These are phyloP conservation scores for Inga laurina DNA, from an alignment of 306 rosid species.

Conservation along the genomic window DNA sequence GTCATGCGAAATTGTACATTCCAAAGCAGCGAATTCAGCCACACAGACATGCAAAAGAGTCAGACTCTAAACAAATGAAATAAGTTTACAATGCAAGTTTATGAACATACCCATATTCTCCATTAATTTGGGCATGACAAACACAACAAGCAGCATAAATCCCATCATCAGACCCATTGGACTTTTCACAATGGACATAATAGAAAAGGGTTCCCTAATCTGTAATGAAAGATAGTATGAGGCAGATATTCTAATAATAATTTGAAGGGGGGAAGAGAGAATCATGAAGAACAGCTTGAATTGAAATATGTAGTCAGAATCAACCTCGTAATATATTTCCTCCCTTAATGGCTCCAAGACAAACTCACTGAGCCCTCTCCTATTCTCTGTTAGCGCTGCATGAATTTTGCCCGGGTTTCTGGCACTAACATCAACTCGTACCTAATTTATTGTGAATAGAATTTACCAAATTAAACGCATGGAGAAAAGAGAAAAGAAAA, in stretches of 20 bases:
- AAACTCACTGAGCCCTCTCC: slow-evolving; percentile 77
- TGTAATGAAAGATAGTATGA: slow-evolving; percentile 43
- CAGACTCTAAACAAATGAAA: not conserved
- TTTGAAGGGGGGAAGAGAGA: slow-evolving; percentile 8
- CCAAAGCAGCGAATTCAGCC: slow-evolving; percentile 19
- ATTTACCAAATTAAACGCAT: slow-evolving; percentile 16
- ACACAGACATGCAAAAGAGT: slow-evolving; percentile 25
- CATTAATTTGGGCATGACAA: slow-evolving; percentile 93
- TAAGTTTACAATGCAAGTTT: slow-evolving; percentile 10
- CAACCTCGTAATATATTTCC: slow-evolving; percentile 90
- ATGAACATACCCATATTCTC: slow-evolving; percentile 87
- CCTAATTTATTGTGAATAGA: slow-evolving; percentile 47
- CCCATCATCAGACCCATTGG: slow-evolving; percentile 99
- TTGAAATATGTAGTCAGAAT: slow-evolving; percentile 4
- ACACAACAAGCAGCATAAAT: slow-evolving; percentile 91
- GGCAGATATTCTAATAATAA: slow-evolving; percentile 23
- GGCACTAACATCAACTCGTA: slow-evolving; percentile 98
- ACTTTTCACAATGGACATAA: slow-evolving; percentile 89
- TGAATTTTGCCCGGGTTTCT: slow-evolving; percentile 95
- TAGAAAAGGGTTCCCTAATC: slow-evolving; percentile 89
- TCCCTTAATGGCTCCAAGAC: slow-evolving; percentile 88
- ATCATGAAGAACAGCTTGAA: not conserved
- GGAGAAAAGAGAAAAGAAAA: not conserved
- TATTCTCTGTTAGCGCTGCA: slow-evolving; percentile 90
- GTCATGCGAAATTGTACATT: slow-evolving; percentile 8